Percentiles rank a stretch among this genome's conserved stretches.
These are phyloP conservation scores for Claviceps cyperi DNA, from an alignment of 2,329 filamentous ascomycete species.

Conservation along the genomic window DNA sequence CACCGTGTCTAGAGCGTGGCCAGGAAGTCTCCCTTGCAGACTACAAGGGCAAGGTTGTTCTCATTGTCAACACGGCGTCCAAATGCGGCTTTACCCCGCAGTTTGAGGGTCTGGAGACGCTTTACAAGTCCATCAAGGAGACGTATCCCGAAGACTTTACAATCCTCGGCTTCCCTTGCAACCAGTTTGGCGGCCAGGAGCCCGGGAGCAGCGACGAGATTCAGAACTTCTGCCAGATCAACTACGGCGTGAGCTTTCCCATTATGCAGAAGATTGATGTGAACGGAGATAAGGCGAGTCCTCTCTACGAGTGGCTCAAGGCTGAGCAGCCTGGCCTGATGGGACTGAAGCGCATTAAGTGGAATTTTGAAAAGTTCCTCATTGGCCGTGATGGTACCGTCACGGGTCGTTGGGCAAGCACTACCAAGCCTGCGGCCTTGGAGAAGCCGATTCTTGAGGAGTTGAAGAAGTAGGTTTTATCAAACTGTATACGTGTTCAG, in stretches of 20 bases:
- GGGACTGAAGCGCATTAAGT: constrained; percentile 86
- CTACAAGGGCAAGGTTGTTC: constrained; percentile 82
- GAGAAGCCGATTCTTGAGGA: constrained; percentile 64
- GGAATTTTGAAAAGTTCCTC: constrained; percentile 99
- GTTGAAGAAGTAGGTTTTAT: constrained; percentile 36
- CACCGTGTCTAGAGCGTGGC: constrained; percentile 34
- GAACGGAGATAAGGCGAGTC: constrained; percentile 70
- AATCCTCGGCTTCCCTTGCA: constrained; percentile 94
- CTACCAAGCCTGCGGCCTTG: constrained; percentile 69
- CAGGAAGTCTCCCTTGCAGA: constrained; percentile 51
- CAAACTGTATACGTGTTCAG: background rate
- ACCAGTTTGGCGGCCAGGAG: constrained; percentile 89
- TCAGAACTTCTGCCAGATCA: constrained; percentile 75
- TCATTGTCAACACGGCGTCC: constrained; percentile 94
- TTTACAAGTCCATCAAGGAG: constrained; percentile 65
- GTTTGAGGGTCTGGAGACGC: constrained; percentile 76
- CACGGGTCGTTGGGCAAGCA: constrained; percentile 73
- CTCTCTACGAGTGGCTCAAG: constrained; percentile 51
- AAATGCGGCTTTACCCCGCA: constrained; percentile 99
- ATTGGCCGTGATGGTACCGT: constrained; percentile 76
- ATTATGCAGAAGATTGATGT: constrained; percentile 87
- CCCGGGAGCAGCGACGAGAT: constrained; percentile 72
- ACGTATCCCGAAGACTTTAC: constrained; percentile 62
- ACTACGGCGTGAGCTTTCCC: constrained; percentile 85
- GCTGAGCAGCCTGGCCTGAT: constrained; percentile 63